Evolutionary conservation across 176 grass and related monocot species (phyloP).

Genomic region (Zoysia japonica): DNA sequence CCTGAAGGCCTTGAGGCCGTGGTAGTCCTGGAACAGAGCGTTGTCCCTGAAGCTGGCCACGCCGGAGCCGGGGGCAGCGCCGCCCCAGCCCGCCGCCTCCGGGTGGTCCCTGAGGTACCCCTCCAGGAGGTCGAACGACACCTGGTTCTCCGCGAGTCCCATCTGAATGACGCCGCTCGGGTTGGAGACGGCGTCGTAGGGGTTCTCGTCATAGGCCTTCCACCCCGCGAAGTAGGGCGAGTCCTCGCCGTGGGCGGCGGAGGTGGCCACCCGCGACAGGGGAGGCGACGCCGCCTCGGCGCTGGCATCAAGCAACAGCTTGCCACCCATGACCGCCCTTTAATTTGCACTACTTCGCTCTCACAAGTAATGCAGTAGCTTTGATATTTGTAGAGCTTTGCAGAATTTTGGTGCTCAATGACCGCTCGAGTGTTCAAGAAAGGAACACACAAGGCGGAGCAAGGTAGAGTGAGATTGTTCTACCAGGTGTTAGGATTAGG

Average conservation of each 20-base stretch:
- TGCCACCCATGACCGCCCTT: constrained; percentile 38
- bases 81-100: constrained; percentile 50
- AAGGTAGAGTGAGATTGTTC: constrained; percentile 18
- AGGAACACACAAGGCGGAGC: background rate
- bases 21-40: constrained; percentile 93
- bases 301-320: constrained; percentile 22
- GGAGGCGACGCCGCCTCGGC: background rate
- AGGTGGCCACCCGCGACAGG: constrained; percentile 62
- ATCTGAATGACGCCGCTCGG: constrained; percentile 84
- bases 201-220: constrained; percentile 80
- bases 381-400: background rate
- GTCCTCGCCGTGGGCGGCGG: constrained; percentile 71
- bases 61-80: constrained; percentile 29
- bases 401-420: background rate
- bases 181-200: constrained; percentile 65
- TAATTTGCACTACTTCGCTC: background rate
- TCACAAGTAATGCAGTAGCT: background rate
- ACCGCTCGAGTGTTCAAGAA: constrained; percentile 5
- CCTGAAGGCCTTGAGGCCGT: constrained; percentile 71
- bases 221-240: constrained; percentile 91
- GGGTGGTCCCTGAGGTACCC: constrained; percentile 64
- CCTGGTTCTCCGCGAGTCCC: constrained; percentile 93
- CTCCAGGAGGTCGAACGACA: constrained; percentile 88
- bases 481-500: background rate
- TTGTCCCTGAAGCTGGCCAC: constrained; percentile 73